phyloP scores from a whole-genome alignment of 352 stramenopile species.

The Peronospora tabacina region DNA sequence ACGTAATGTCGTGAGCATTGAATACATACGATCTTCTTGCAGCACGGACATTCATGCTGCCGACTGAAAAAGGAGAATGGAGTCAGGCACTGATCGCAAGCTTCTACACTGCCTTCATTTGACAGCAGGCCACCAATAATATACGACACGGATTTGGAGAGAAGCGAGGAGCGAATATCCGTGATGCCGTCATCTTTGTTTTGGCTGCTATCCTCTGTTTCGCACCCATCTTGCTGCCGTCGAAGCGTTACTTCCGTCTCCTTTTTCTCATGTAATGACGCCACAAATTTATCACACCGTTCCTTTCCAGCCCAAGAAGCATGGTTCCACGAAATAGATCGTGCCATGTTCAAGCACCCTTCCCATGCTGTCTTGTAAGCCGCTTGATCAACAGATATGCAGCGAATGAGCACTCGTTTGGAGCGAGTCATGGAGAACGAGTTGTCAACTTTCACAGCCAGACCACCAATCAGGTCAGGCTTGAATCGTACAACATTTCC shows the following conservation, averaged over 20 bases:
- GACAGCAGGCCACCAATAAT: no score
- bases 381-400: slow-evolving; percentile 9
- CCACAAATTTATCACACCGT: slow-evolving; percentile 39
- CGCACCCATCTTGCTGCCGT: slow-evolving; percentile 24
- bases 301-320: slow-evolving; percentile 30
- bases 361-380: slow-evolving; percentile 49
- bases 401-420: slow-evolving; percentile 49
- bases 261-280: slow-evolving; percentile 36
- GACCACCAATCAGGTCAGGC: slow-evolving; percentile 3
- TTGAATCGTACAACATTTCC: slow-evolving; percentile 39
- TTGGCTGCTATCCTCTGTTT: slow-evolving; percentile 2
- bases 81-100: no score
- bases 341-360: slow-evolving; percentile 54
- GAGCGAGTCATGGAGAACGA: slow-evolving; percentile 54
- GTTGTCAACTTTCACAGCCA: slow-evolving; percentile 55
- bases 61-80: no score
- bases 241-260: slow-evolving; percentile 40
- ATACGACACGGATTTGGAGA: no score
- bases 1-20: no score
- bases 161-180: no score
- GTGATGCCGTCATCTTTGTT: background rate
- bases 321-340: slow-evolving; percentile 68
- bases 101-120: no score
- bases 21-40: no score
- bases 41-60: no score